Evolutionary conservation across 495 filamentous ascomycete genomes (phyloP).

Genomic region (Gamarada debralockiae): DNA sequence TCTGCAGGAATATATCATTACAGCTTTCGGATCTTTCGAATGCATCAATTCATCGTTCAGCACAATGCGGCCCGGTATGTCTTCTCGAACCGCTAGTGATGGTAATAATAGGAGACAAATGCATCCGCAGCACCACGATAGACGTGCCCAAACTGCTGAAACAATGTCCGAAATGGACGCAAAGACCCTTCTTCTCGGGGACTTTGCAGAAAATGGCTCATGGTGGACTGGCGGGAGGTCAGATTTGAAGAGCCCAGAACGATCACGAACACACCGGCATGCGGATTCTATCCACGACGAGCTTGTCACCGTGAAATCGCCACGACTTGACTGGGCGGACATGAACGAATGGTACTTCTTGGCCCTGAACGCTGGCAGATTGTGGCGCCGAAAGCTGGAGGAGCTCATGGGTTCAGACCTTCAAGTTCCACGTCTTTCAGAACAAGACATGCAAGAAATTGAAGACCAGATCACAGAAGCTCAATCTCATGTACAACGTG

Average conservation of each 20-base stretch:
- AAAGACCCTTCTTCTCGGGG: conserved; percentile 74
- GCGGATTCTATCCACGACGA: conserved; percentile 3
- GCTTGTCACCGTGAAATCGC: conserved; percentile 56
- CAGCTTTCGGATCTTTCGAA: conserved; percentile 62
- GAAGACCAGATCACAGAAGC: conserved; percentile 62
- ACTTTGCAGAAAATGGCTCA: conserved; percentile 76
- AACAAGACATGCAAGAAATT: conserved; percentile 41
- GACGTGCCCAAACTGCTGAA: conserved; percentile 13
- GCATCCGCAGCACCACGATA: not conserved
- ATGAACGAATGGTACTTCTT: conserved; percentile 71
- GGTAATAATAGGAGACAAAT: conserved; percentile 20
- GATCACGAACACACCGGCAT: conserved; percentile 28
- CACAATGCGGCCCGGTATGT: conserved; percentile 33
- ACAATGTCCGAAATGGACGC: conserved; percentile 60
- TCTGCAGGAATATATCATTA: conserved; percentile 72
- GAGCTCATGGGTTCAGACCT: conserved; percentile 31
- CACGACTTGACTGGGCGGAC: conserved; percentile 72
- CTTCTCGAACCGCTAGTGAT: conserved; percentile 38
- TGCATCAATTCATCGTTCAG: conserved; percentile 73
- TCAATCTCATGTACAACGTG: conserved; percentile 60
- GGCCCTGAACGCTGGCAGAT: conserved; percentile 61
- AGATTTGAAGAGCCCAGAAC: conserved; percentile 30
- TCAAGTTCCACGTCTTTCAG: conserved; percentile 16
- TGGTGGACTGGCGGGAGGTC: conserved; percentile 73
- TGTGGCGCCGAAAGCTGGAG: conserved; percentile 51